Base-by-base conservation (phyloP, 768 basidiomycete species). In the Pulveroboletus frians region DNA sequence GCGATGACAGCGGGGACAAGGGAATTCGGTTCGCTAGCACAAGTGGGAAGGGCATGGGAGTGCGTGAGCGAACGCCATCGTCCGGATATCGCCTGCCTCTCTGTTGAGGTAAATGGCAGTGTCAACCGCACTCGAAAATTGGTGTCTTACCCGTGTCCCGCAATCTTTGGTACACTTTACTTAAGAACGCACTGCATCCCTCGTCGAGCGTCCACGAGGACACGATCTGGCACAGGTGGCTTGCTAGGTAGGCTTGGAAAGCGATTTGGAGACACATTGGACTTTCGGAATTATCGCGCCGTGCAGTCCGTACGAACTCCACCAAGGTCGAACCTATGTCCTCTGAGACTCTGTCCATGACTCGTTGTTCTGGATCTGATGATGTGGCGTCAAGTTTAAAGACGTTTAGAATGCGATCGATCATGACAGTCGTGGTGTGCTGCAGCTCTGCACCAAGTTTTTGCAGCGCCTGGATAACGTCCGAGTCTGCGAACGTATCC, bases 171-270 rank as follows among this genome's bases (percentile, higher is more conserved):
- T 54, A 55, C 20, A 31, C 35, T 11, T 26, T 35, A 2, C 18
- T n/a, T 3, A 55, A n/a, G 9, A 53, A 14, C 0, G 29, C 10
- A 40, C 27, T 49, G 5, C 14, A 1, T 15, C 37, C 39, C 17
- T 21, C 10, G 11, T 49, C 44, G 20, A 39, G 6, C n/a, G 52
- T 46, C 54, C 54, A 55, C 8, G 52, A 54, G 18, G 47, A 54
- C 10, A 35, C 35, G 32, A 54, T 32, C 27, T 17, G 8, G 6
- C 31, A 14, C 3, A 54, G 3, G 4, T 23, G 10, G 13, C 18
- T 13, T 4, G 41, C 18, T 1, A 55, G 37, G 40, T 26, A 50
- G 6, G 47, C 43, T 37, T 52, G 53, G 35, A 54, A 45, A 13
- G 53, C 51, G n/a, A 54, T 37, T 34, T 43, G 39, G 35, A 55